These are phyloP conservation scores for Geotrichum bryndzae DNA, from an alignment of 1,139 yeast species.

Conservation along the genomic window DNA sequence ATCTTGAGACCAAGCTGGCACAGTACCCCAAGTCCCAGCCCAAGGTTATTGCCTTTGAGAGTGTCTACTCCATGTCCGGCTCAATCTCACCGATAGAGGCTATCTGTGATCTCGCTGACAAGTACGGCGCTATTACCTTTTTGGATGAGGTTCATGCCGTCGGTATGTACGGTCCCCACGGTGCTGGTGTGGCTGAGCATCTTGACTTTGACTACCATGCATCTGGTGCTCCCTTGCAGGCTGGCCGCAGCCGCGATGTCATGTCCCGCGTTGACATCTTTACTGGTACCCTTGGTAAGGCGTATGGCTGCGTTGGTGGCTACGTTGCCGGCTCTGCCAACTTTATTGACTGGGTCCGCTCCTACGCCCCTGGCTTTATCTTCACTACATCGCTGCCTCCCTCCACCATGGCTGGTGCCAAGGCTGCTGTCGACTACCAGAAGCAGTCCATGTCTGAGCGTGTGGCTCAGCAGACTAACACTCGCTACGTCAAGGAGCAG, in stretches of 20 bases:
- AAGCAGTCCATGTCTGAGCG: slow-evolving; percentile 73
- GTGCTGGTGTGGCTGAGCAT: slow-evolving; percentile 99
- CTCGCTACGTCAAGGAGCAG: slow-evolving; percentile 73
- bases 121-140: slow-evolving; percentile 94
- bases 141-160: slow-evolving; percentile 98
- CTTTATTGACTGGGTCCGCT: slow-evolving; percentile 90
- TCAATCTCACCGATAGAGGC: slow-evolving; percentile 89
- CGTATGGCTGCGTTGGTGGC: slow-evolving; percentile 96
- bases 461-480: slow-evolving; percentile 76
- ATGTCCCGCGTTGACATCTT: slow-evolving; percentile 91
- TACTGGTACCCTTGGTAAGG: slow-evolving; percentile 96
- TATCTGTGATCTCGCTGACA: slow-evolving; percentile 92
- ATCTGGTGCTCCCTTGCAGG: slow-evolving; percentile 48
- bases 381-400: slow-evolving; percentile 97
- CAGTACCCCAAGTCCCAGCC: slow-evolving; percentile 80
- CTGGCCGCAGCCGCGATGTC: slow-evolving; percentile 42
- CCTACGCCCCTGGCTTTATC: slow-evolving; percentile 95
- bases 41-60: slow-evolving; percentile 92
- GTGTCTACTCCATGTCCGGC: slow-evolving; percentile 98
- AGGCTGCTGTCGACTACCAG: slow-evolving; percentile 79
- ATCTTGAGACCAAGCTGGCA: slow-evolving; percentile 70
- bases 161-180: slow-evolving; percentile 98
- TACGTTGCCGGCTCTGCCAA: slow-evolving; percentile 84
- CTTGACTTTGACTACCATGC: slow-evolving; percentile 77
- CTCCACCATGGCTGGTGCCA: slow-evolving; percentile 93